Evolutionary conservation across 192 early-diverging fungal species (phyloP), one percentile per base, ranked within the genome.

Genomic region (Dimargaris cristalligena): DNA sequence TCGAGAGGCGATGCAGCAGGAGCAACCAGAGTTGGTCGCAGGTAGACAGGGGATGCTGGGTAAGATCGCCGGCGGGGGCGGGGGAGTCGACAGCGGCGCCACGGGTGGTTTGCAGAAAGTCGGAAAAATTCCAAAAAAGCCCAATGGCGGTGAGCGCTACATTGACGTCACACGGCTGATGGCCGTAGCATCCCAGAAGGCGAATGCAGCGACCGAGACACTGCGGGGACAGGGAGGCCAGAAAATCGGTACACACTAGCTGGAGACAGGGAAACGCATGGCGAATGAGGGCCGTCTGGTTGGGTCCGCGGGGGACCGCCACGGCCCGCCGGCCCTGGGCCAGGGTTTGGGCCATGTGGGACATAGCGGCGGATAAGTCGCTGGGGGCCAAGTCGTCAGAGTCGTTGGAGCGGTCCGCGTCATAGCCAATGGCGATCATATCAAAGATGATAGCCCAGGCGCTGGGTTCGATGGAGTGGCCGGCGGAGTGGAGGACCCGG

Each of bases 371-470:
- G 31, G 14, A 11, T 14, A 56, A 14, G 13, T 14, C 2, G 31
- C 54, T 1, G 9, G 32, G 16, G 29, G 34, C 30, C 8, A n/a
- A 1, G 16, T 56, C 54, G 16, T 34, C 16, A 11, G 30, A 20
- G 2, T 33, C 29, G 11, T 35, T 35, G 22, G 58, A 32, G 1
- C 47, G 44, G 9, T 59, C 48, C 33, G 65, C 68, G 8, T 63
- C 55, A 4, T 35, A 57, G 28, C 67, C 65, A 28, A 86, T 74
- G 60, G 77, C 73, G 20, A 99, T 73, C 59, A 94, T 86, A 54
- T 92, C 89, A 68, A 99, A 90, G 14, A 95, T 83, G n/a, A 91
- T 65, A 10, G 70, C 72, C 95, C 93, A 97, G 22, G 88, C 87
- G 49, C 66, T 33, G 16, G 54, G 71, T 8, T 71, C 78, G 44